Percentiles rank a stretch among this genome's conserved stretches.
Evolutionary conservation across 2,329 filamentous ascomycete species (phyloP).

Genomic region (Metarhizium brunneum): DNA sequence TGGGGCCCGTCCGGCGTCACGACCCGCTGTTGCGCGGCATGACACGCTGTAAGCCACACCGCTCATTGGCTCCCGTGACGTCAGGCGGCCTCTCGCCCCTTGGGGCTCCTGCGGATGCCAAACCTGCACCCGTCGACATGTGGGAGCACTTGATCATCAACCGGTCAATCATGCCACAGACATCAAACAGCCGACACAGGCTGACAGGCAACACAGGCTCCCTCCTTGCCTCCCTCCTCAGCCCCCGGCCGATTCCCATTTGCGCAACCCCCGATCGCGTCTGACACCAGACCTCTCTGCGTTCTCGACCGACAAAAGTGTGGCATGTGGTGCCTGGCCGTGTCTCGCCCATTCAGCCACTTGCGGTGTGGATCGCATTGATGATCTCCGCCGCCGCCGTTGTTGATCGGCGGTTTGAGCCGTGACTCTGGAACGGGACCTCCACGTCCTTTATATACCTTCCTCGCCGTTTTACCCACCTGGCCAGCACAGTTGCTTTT

Average conservation of each 20-base stretch:
- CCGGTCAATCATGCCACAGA: not conserved
- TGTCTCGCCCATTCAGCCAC: not conserved
- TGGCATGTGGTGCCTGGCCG: not conserved
- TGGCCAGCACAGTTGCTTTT: not conserved
- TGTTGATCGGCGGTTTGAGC: not conserved
- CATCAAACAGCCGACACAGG: not conserved
- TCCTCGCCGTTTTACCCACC: not conserved
- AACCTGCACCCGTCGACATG: too few relatives aligned
- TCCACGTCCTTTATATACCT: not conserved
- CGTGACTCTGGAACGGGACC: not conserved
- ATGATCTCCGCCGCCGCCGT: not conserved
- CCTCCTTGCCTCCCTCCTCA: not conserved
- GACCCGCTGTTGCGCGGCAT: not conserved
- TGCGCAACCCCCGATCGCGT: not conserved
- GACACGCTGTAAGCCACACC: not conserved
- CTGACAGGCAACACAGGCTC: not conserved
- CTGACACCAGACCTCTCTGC: not conserved
- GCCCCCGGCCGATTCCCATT: not conserved
- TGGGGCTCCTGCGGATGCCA: too few relatives aligned
- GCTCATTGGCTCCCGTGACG: slow-evolving; percentile 10
- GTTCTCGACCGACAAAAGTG: not conserved
- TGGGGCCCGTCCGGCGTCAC: not conserved
- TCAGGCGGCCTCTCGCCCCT: slow-evolving; percentile 5
- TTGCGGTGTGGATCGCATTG: not conserved
- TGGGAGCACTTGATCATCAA: not conserved